A percentile compares a stretch with the other conserved stretches of the same genome.
Evolutionary conservation across 352 stramenopile species (phyloP).

Genomic region (Globisporangium middletonii): DNA sequence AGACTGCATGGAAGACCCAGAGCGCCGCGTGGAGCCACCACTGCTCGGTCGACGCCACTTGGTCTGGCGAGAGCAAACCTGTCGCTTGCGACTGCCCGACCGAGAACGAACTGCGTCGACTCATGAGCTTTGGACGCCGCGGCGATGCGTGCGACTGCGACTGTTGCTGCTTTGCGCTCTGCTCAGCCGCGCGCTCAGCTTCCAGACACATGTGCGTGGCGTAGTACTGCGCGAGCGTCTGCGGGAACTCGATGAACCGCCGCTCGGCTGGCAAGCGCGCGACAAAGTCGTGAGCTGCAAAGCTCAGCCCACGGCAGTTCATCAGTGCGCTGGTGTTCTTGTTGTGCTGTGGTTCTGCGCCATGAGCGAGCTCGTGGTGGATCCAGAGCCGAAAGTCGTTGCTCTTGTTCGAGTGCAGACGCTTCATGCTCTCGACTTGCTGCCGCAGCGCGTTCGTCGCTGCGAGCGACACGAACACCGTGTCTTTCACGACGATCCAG

Average conservation of each 20-base stretch:
- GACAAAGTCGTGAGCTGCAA: constrained; percentile 6
- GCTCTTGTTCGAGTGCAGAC: constrained; percentile 21
- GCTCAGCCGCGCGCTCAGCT: constrained; percentile 10
- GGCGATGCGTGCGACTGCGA: constrained; percentile 12
- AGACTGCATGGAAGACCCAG: constrained; percentile 47
- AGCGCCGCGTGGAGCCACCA: constrained; percentile 21
- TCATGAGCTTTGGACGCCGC: constrained; percentile 13
- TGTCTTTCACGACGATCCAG: constrained; percentile 29
- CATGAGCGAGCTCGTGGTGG: constrained; percentile 13
- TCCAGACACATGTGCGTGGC: constrained; percentile 14
- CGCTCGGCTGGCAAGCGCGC: constrained; percentile 15
- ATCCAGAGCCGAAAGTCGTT: constrained; percentile 31
- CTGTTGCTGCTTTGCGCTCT: constrained; percentile 9
- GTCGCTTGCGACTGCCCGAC: constrained; percentile 7
- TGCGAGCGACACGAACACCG: background rate
- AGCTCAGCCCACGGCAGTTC: background rate
- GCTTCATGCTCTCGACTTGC: constrained; percentile 20
- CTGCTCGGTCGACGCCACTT: constrained; percentile 8
- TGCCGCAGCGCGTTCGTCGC: constrained; percentile 24
- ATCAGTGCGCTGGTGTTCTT: background rate
- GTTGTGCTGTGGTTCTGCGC: background rate
- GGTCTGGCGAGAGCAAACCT: constrained; percentile 9
- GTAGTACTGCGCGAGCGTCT: constrained; percentile 25
- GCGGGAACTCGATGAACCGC: constrained; percentile 24
- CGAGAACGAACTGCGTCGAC: constrained; percentile 19